Conservation (phyloP, 2,329 filamentous ascomycete species). For the Scortechinia acanthostroma region DNA sequence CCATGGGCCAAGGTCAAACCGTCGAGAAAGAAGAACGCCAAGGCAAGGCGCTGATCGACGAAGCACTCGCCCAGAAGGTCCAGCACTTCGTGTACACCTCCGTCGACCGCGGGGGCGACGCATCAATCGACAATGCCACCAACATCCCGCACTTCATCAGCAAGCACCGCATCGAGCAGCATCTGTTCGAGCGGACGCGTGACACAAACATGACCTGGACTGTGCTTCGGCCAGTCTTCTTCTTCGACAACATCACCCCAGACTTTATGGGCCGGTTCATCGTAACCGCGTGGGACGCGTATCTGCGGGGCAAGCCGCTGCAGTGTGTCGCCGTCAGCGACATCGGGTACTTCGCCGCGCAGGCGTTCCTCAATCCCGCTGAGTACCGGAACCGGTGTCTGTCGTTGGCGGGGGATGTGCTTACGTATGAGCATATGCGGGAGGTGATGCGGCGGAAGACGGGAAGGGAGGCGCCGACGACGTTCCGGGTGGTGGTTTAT, state of each 20-base stretch:
- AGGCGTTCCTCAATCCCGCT: slow-evolving; percentile 20
- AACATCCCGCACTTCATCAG: slow-evolving; percentile 52
- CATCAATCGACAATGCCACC: slow-evolving; percentile 40
- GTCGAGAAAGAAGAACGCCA: slow-evolving; percentile 37
- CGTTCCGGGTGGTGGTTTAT: slow-evolving; percentile 16
- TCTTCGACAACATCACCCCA: slow-evolving; percentile 45
- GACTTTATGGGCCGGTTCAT: slow-evolving; percentile 25
- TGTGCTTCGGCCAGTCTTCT: slow-evolving; percentile 52
- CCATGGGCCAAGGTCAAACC: too few relatives aligned
- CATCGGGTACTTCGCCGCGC: slow-evolving; percentile 27
- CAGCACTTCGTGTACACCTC: slow-evolving; percentile 56
- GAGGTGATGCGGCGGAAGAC: slow-evolving; percentile 19
- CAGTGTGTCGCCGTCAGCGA: slow-evolving; percentile 25
- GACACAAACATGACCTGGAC: slow-evolving; percentile 45
- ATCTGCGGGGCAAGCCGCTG: slow-evolving; percentile 17
- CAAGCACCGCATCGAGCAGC: slow-evolving; percentile 54
- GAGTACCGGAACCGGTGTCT: slow-evolving; percentile 18
- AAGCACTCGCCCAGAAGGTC: slow-evolving; percentile 43
- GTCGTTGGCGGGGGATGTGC: slow-evolving; percentile 30
- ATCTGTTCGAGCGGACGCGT: slow-evolving; percentile 39
- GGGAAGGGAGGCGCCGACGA: slow-evolving; percentile 16
- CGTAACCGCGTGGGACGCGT: slow-evolving; percentile 9
- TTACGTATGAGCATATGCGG: slow-evolving; percentile 19
- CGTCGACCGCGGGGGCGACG: slow-evolving; percentile 52
- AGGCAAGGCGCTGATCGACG: slow-evolving; percentile 49